Percentiles rank a stretch among this genome's conserved stretches.
Conservation (phyloP, 2,329 filamentous ascomycete genomes). For the Diplocarpon rosae region DNA sequence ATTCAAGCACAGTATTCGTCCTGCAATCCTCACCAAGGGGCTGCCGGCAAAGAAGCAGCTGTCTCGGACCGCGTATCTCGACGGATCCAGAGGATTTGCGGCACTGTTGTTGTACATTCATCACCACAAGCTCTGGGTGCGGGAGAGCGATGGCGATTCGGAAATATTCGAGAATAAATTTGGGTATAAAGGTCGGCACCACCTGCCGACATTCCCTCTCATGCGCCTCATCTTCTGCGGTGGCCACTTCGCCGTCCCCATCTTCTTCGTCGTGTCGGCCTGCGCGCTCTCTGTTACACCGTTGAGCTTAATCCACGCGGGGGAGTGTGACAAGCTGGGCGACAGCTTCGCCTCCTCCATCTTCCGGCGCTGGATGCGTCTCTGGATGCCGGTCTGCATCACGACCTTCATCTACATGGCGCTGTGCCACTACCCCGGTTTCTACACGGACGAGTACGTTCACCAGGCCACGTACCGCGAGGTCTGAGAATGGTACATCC, state of each 20-base stretch:
- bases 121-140: conserved; percentile 32
- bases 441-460: conserved; percentile 16
- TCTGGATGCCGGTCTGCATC: conserved; percentile 34
- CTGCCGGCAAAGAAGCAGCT: conserved; percentile 2
- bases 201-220: conserved; percentile 39
- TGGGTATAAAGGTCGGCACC: conserved; percentile 23
- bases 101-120: conserved; percentile 37
- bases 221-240: conserved; percentile 50
- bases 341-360: conserved; percentile 34
- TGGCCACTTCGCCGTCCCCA: conserved; percentile 46
- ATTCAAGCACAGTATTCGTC: not conserved
- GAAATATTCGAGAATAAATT: conserved; percentile 22
- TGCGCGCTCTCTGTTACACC: conserved; percentile 36
- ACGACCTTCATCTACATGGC: conserved; percentile 31
- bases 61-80: conserved; percentile 33
- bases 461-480: conserved; percentile 16
- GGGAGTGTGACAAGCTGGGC: conserved; percentile 28
- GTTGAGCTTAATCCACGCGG: conserved; percentile 30
- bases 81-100: conserved; percentile 38
- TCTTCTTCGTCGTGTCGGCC: conserved; percentile 41
- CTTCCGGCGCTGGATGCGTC: conserved; percentile 36
- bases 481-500: conserved; percentile 27
- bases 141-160: conserved; percentile 12
- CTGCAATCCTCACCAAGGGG: conserved; percentile 1
- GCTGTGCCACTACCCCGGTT: conserved; percentile 21